Evolutionary conservation across 1,284 basidiomycete genomes (phyloP).

Genomic region (Papiliotrema terrestris): DNA sequence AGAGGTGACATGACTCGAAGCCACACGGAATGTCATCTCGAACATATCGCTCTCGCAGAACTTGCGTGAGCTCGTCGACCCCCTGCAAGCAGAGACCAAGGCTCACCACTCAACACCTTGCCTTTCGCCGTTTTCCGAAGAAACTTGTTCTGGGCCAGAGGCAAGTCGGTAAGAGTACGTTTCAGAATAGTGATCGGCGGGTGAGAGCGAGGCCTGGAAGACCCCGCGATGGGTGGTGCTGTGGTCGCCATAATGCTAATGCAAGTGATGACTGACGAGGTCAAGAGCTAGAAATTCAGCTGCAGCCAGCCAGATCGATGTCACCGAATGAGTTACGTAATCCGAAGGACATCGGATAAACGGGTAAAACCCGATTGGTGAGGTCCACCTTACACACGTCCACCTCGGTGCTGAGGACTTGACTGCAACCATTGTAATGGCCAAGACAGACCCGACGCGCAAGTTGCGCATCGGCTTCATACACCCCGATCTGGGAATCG

Average conservation of each 20-base stretch:
- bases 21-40: conserved; percentile 93
- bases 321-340: neutral
- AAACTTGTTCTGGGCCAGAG: conserved; percentile 78
- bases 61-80: conserved; percentile 45
- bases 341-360: too few relatives aligned
- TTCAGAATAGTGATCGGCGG: conserved; percentile 69
- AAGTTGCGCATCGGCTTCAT: conserved; percentile 70
- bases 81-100: neutral
- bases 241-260: conserved; percentile 16
- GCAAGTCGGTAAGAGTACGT: conserved; percentile 66
- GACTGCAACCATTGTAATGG: too few relatives aligned
- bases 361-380: too few relatives aligned
- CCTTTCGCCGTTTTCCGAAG: conserved; percentile 92
- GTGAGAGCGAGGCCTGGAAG: conserved; percentile 18
- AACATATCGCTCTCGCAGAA: conserved; percentile 91
- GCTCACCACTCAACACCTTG: conserved; percentile 83
- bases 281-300: neutral
- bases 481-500: conserved; percentile 93
- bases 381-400: neutral
- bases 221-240: conserved; percentile 15
- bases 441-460: too few relatives aligned
- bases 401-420: neutral
- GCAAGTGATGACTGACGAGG: neutral
- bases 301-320: neutral
- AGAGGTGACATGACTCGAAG: conserved; percentile 65